Conservation (phyloP, 257 asterid species). For the Haberlea rhodopensis region DNA sequence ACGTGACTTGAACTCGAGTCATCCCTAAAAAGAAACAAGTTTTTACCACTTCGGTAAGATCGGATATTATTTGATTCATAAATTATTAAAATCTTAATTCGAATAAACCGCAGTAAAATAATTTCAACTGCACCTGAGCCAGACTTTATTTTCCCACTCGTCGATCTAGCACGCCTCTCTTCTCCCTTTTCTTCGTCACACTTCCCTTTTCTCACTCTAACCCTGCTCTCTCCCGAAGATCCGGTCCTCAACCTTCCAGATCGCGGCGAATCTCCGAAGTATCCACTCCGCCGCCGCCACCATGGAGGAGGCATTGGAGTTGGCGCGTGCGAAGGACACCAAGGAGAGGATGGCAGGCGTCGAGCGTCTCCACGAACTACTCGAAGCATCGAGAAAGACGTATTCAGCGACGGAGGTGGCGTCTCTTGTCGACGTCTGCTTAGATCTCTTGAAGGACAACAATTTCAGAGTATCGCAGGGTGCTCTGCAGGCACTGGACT, state of each 20-base stretch:
- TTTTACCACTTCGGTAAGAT: too few relatives aligned
- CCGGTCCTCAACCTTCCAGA: slow-evolving; percentile 42
- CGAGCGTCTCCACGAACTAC: slow-evolving; percentile 87
- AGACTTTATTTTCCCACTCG: not conserved
- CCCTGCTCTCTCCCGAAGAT: slow-evolving; percentile 40
- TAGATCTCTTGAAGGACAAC: slow-evolving; percentile 96
- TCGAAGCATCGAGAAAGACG: slow-evolving; percentile 80
- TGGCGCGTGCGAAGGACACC: slow-evolving; percentile 96
- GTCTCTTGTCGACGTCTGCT: slow-evolving; percentile 78
- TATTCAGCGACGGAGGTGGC: slow-evolving; percentile 77
- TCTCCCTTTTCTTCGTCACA: slow-evolving; percentile 17
- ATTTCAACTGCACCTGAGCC: not conserved
- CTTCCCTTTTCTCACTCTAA: slow-evolving; percentile 17
- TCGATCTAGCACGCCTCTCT: not conserved
- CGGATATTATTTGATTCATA: too few relatives aligned
- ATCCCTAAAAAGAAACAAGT: too few relatives aligned
- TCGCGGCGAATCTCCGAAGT: slow-evolving; percentile 16
- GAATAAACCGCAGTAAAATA: too few relatives aligned
- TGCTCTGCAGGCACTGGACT: slow-evolving; percentile 87
- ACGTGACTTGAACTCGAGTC: too few relatives aligned
- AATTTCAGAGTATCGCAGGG: slow-evolving; percentile 96
- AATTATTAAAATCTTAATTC: too few relatives aligned
- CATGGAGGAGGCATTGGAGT: slow-evolving; percentile 96
- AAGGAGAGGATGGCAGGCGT: slow-evolving; percentile 99
- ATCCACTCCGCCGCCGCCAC: slow-evolving; percentile 21